Evolutionary conservation across 352 stramenopile genomes (phyloP), one percentile per base, ranked within the genome.

Genomic region (Phytophthora foliorum): DNA sequence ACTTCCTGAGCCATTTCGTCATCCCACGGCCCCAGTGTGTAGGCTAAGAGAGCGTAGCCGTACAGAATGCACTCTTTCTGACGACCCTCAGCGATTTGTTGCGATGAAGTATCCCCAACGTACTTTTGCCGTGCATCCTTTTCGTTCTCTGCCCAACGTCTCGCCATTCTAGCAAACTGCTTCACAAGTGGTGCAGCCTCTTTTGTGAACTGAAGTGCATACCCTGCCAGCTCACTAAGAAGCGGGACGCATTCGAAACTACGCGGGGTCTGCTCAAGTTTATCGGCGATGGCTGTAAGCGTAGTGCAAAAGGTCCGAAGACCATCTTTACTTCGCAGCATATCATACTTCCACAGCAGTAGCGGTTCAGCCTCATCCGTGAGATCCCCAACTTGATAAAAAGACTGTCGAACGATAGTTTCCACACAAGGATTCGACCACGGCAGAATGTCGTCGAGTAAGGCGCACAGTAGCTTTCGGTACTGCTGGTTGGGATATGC

Each of bases 401-500:
- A 38, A 3, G 75, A 78, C 60, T 90, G 78, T 2, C 61, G 66
- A 1, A 88, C 63, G n/a, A 88, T 57, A 9, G 34, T 72, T 19
- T 49, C 29, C 6, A 92, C 80, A 21, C 69, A 66, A 2, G 51
- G 6, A 21, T 85, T 65, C 0, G 69, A 77, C 81, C 81, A 90
- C 9, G 74, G 80, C 22, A 92, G 32, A 1, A 52, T 17, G 22
- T 89, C 75, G 17, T 77, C 64, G 25, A 82, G 45, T n/a, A 90
- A 27, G 13, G 73, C 69, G 0, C 63, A 77, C 14, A 79, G 73
- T 17, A 92, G 14, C 21, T 83, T 85, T 1, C 77, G 73, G 5
- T 77, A 60, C 32, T 91, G 81, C 53, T 85, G 77, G 31, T 88
- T 74, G 2, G 84, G 75, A n/a, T 76, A 85, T 11, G 80, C 72